Base-by-base conservation (phyloP, 768 basidiomycete species). In the Leucocoprinus birnbaumii region DNA sequence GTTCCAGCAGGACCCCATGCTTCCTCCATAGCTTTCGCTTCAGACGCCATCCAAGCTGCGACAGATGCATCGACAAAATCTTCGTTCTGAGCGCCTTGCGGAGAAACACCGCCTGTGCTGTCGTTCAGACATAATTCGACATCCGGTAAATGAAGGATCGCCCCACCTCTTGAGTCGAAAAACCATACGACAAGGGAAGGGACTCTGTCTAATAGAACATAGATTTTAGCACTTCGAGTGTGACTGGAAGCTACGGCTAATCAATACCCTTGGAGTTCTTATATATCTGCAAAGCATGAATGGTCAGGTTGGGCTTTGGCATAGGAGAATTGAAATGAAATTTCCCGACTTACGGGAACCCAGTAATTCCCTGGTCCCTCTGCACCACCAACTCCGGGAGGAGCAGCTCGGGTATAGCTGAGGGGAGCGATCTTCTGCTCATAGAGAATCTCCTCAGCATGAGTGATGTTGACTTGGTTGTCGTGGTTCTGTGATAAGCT, bases 11-110 rank as follows among this genome's bases (percentile, higher is more conserved):
- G 74, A 16, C 85, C 85, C 86, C 87, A 87, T 1, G 71, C 73
- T 3, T 55, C 57, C 48, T 86, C 70, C 86, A 87, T 88, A 3
- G 58, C 59, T 9, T 59, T 54, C 0, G 80, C 80, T 61, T 87
- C 85, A 4, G 61, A 64, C 54, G 72, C 61, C 21, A 88, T 82
- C 87, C 87, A 90, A 2, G 59, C 63, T 1, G 81, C 82, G 9
- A 89, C 85, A 3, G 76, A 76, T 3, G 69, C 68, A 61, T 89
- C 85, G 10, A 90, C 86, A 83, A 85, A 90, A 66, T 88, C 87
- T 0, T 80, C 77, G 45, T 86, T 68, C 16, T 71, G 56, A 25
- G 35, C 69, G 0, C 68, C 65, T 40, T 80, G 75, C 4, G 68
- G 70, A 43, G 72, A 75, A 60, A 77, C 68, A 0, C 86, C 87